Conservation (phyloP, 352 stramenopile genomes). For the Globisporangium spiculum region DNA sequence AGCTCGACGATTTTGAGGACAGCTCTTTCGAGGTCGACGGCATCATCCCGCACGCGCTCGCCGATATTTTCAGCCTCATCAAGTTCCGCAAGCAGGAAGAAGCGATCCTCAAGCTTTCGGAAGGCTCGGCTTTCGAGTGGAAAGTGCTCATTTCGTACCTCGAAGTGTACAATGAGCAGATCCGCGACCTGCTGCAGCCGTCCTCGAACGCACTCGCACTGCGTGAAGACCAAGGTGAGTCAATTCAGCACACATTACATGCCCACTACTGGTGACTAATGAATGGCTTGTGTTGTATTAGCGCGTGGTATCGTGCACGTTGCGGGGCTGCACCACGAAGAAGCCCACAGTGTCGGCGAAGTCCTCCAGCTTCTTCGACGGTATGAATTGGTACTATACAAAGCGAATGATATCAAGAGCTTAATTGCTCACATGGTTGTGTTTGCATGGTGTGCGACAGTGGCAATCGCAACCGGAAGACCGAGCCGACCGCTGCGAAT, state of each 20-base stretch:
- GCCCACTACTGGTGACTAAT: neutral
- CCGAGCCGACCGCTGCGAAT: conserved; percentile 78
- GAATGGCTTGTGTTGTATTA: conserved; percentile 9
- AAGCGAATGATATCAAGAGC: neutral
- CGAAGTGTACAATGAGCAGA: conserved; percentile 93
- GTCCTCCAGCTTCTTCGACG: conserved; percentile 44
- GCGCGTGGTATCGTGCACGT: conserved; percentile 50
- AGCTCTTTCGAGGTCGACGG: conserved; percentile 48
- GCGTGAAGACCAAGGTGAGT: conserved; percentile 47
- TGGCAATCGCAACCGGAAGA: conserved; percentile 54
- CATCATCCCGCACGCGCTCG: conserved; percentile 79
- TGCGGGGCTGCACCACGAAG: conserved; percentile 47
- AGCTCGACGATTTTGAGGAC: conserved; percentile 45
- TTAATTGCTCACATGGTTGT: neutral
- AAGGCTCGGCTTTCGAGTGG: conserved; percentile 62
- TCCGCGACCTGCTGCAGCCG: conserved; percentile 85
- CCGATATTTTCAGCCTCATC: conserved; percentile 72
- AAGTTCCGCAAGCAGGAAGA: conserved; percentile 51
- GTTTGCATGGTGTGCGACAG: conserved; percentile 13
- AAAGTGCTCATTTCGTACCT: conserved; percentile 85
- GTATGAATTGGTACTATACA: conserved; percentile 20
- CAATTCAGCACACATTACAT: neutral
- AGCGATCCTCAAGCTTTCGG: conserved; percentile 32
- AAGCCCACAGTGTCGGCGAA: conserved; percentile 40
- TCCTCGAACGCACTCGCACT: conserved; percentile 27